Conservation (phyloP, 108 stramenopile genomes). For the Cyclotella distinguenda region DNA sequence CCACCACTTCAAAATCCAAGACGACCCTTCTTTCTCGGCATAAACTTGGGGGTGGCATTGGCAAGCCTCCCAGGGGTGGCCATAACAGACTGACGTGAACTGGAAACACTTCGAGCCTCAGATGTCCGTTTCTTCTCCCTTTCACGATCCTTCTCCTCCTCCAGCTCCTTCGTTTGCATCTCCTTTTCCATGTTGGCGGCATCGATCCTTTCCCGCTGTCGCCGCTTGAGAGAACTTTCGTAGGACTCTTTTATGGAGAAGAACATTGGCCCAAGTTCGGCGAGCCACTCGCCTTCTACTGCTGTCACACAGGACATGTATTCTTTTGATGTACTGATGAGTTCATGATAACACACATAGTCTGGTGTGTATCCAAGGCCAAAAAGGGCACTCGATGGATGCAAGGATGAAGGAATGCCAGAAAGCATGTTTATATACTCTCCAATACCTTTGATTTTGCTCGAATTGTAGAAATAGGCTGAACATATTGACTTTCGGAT, state of each 20-base stretch:
- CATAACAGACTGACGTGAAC: constrained; percentile 40
- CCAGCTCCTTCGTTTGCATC: constrained; percentile 50
- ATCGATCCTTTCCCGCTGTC: constrained; percentile 66
- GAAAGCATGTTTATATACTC: constrained; percentile 99
- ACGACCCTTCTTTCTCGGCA: constrained; percentile 68
- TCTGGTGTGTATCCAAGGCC: constrained; percentile 98
- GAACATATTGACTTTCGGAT: constrained; percentile 98
- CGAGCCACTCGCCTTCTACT: constrained; percentile 98
- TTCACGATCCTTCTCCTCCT: constrained; percentile 49
- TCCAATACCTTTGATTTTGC: constrained; percentile 96
- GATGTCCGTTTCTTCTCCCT: constrained; percentile 34
- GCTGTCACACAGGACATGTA: constrained; percentile 98
- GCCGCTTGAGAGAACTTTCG: constrained; percentile 69
- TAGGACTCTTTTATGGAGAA: constrained; percentile 91
- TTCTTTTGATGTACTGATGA: constrained; percentile 96
- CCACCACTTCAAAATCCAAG: constrained; percentile 48
- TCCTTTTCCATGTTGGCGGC: constrained; percentile 67
- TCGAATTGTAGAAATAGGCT: constrained; percentile 98
- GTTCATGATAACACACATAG: constrained; percentile 98
- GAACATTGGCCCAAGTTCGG: constrained; percentile 99
- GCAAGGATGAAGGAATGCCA: constrained; percentile 88
- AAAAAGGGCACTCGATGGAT: constrained; percentile 90
- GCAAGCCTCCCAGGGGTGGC: constrained; percentile 69
- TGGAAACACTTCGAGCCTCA: constrained; percentile 21
- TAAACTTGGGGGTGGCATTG: constrained; percentile 68